phyloP scores from a whole-genome alignment of 441 rosid species.

The Biscutella auriculata region DNA sequence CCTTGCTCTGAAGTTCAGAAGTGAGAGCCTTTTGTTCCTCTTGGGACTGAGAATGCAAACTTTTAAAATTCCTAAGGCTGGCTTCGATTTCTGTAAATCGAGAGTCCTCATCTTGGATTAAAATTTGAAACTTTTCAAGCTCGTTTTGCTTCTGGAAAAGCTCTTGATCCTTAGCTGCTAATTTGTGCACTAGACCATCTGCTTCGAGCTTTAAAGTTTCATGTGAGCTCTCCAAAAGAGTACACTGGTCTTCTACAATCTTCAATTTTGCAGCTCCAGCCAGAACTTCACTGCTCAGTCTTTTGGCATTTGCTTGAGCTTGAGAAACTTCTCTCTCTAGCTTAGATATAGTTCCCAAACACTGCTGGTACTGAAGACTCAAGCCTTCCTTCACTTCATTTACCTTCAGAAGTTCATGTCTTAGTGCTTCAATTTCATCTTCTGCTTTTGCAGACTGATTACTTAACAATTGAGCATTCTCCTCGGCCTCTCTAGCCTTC shows the following conservation, averaged over 20 bases:
- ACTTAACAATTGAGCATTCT: slow-evolving; percentile 39
- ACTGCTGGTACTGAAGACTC: slow-evolving; percentile 38
- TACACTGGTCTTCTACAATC: slow-evolving; percentile 45
- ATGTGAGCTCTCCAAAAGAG: slow-evolving; percentile 56
- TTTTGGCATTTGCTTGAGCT: slow-evolving; percentile 50
- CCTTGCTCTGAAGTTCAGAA: slow-evolving; percentile 38
- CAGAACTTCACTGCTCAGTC: slow-evolving; percentile 51
- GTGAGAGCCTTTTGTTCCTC: slow-evolving; percentile 47
- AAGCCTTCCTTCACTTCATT: slow-evolving; percentile 42
- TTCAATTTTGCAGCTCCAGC: slow-evolving; percentile 48
- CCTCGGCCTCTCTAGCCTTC: slow-evolving; percentile 50
- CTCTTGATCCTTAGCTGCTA: slow-evolving; percentile 63
- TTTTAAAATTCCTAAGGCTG: slow-evolving; percentile 48
- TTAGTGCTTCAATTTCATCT: slow-evolving; percentile 39
- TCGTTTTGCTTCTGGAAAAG: slow-evolving; percentile 54
- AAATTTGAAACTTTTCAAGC: slow-evolving; percentile 49
- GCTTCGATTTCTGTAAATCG: slow-evolving; percentile 63
- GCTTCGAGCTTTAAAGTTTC: slow-evolving; percentile 60
- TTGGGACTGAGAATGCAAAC: slow-evolving; percentile 61
- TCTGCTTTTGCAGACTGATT: slow-evolving; percentile 57
- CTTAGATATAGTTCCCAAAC: slow-evolving; percentile 47
- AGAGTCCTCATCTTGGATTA: slow-evolving; percentile 57
- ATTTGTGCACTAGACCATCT: slow-evolving; percentile 47
- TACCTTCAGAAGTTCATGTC: slow-evolving; percentile 37
- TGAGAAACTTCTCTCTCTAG: slow-evolving; percentile 54